Evolutionary conservation across 2,329 filamentous ascomycete species (phyloP), one percentile per base, ranked within the genome.

Genomic region (Penicillium psychrosexuale): DNA sequence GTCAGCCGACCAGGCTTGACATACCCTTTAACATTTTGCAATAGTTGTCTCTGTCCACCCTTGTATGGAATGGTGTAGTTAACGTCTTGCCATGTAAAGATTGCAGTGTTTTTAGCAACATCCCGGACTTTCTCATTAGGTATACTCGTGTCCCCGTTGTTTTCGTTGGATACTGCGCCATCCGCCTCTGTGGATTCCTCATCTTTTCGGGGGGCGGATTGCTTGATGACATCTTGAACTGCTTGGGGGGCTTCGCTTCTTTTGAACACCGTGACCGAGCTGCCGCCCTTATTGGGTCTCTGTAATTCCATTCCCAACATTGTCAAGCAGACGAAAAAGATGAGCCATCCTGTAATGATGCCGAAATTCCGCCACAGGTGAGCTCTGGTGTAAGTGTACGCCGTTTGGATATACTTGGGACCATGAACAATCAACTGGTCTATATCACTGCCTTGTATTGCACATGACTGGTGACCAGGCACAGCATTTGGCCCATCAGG

Each of bases 71-170:
- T 87, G 47, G 68, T 82, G 69, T 96, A 96, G 67, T 87, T 90
- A 57, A 97, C 84, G 60, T 89, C 80, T 69, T 93, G 89, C 88
- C 91, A 96, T 0, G 91, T 96, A 56, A 96, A 80, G n/a, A 91
- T 78, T 34, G 85, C 84, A 47, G 87, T 84, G 57, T 87, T 87
- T 64, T 82, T 83, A 1, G 82, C 82, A 13, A 88, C 80, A 2
- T 78, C 77, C 33, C 79, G 71, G 40, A 78, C 72, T 49, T 73
- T 67, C n/a, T 66, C 51, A 7, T 62, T 54, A 7, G 58, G 49
- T 28, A 66, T 51, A 11, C 61, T 55, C 3, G 55, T 51, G 3
- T 59, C 42, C 24, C 66, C 24, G 30, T 68, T 58, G n/a, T 60
- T 50, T 8, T 55, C 31, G 11, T 63, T 66, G 15, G 56, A 34